Base-by-base conservation (phyloP, 2,329 filamentous ascomycete species). In the Leptographium lundbergii region DNA sequence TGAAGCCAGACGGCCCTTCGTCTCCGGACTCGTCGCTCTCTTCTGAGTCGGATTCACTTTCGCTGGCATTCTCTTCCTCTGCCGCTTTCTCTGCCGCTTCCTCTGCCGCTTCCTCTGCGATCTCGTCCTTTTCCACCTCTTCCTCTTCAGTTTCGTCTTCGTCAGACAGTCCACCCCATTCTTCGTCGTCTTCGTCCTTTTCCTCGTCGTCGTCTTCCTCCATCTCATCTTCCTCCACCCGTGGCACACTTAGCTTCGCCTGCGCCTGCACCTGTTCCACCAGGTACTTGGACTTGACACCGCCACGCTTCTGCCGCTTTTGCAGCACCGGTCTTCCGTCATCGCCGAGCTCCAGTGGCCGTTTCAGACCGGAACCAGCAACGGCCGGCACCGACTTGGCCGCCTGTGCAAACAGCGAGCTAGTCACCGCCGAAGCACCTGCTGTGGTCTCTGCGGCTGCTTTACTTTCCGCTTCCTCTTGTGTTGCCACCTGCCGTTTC, bases 291-390 rank as follows among this genome's bases (percentile, higher is more conserved):
- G 78, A 78, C 62, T 79, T 78, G 19, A 85, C 73, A 5, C 81
- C 78, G 69, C 85, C 77, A 71, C 86, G 79, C 65, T 86, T 87
- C 71, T 92, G 91, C 57, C 90, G 81, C 69, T 90, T 94, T 67
- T 88, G 86, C 57, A 97, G 83, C 3, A 96, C 76, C 0, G 92
- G 94, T 59, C 83, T 84, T 7, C 92, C 90, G 60, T 86, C 83
- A 1, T 89, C 84, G 62, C 89, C 90, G 11, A 90, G 65, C 52
- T 95, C 88, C 13, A 99, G 75, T 1, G 91, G 90, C 50, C 91
- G 81, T 70, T 97, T 97, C 61, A 99, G 72, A 7, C 94, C 94
- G 61, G 85, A 86, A 24, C 94, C 94, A 57, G 82, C 73, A 14
- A 66, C 53, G 3, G 55, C 52, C 17, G 61, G 13, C 6, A 29